Conservation (phyloP, 2,329 filamentous ascomycete species). For the Fusarium nanum region DNA sequence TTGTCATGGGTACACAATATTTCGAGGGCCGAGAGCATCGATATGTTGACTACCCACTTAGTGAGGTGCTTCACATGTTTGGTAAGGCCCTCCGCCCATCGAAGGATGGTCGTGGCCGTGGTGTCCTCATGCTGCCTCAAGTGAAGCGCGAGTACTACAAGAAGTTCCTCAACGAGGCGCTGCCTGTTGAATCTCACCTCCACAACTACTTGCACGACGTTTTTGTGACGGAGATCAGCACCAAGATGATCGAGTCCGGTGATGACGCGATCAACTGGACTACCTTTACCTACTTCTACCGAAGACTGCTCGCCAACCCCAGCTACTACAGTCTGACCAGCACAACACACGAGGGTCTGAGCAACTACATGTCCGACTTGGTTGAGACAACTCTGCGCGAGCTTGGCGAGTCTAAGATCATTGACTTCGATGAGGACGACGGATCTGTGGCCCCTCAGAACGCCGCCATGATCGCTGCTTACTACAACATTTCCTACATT, state of each 20-base stretch:
- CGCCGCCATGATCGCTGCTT: slow-evolving; percentile 96
- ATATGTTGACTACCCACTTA: slow-evolving; percentile 95
- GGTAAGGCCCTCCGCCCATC: slow-evolving; percentile 87
- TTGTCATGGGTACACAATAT: slow-evolving; percentile 98
- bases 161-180: slow-evolving; percentile 95
- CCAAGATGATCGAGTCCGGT: slow-evolving; percentile 92
- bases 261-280: slow-evolving; percentile 99
- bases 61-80: slow-evolving; percentile 97
- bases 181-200: slow-evolving; percentile 94
- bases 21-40: slow-evolving; percentile 97
- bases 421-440: slow-evolving; percentile 94
- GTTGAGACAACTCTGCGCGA: slow-evolving; percentile 94
- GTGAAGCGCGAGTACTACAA: slow-evolving; percentile 98
- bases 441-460: slow-evolving; percentile 91
- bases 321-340: slow-evolving; percentile 94
- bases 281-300: slow-evolving; percentile 98
- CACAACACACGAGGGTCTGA: slow-evolving; percentile 92
- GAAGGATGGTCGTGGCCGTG: slow-evolving; percentile 83
- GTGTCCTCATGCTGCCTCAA: slow-evolving; percentile 95
- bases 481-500: slow-evolving; percentile 99
- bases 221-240: slow-evolving; percentile 97
- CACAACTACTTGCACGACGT: slow-evolving; percentile 93
- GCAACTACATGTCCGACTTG: slow-evolving; percentile 91
- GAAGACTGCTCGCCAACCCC: slow-evolving; percentile 91
- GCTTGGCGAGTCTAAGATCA: slow-evolving; percentile 90